Percentiles rank a stretch among this genome's conserved stretches.
phyloP scores from a whole-genome alignment of 2,329 filamentous ascomycete genomes.

The Penicillium sp. region DNA sequence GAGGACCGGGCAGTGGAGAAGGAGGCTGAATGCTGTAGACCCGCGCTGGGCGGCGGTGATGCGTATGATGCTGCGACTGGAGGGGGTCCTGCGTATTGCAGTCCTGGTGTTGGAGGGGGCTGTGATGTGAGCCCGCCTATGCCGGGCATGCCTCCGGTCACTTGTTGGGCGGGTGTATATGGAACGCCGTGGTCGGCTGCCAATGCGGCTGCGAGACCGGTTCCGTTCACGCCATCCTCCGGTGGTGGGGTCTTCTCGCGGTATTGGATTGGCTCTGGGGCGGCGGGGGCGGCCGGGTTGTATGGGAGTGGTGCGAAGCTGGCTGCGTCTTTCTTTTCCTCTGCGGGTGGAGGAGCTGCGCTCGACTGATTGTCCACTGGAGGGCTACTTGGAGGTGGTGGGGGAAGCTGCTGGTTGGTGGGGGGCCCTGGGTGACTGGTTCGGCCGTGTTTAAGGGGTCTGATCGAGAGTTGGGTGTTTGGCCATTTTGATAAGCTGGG shows the following conservation, averaged over 20 bases:
- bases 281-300: constrained; percentile 63
- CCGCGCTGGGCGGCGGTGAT: constrained; percentile 38
- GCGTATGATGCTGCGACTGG: constrained; percentile 25
- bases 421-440: constrained; percentile 18
- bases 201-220: constrained; percentile 44
- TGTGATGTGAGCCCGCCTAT: constrained; percentile 24
- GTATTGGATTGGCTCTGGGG: constrained; percentile 60
- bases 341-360: constrained; percentile 14
- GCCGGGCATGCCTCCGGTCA: constrained; percentile 13
- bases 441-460: constrained; percentile 21
- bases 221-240: constrained; percentile 50
- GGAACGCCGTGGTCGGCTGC: constrained; percentile 37
- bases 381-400: constrained; percentile 27
- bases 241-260: constrained; percentile 66
- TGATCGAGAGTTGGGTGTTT: constrained; percentile 39
- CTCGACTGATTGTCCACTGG: constrained; percentile 15
- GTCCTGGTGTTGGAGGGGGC: constrained; percentile 14
- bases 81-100: constrained; percentile 25
- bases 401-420: constrained; percentile 23
- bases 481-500: constrained; percentile 46
- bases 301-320: constrained; percentile 56
- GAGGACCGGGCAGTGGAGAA: constrained; percentile 25
- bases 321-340: constrained; percentile 29
- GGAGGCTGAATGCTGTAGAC: constrained; percentile 26
- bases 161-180: constrained; percentile 32